These are phyloP conservation scores for Toxoplasma gondii DNA, from an alignment of 169 alveolate species.

Conservation along the genomic window DNA sequence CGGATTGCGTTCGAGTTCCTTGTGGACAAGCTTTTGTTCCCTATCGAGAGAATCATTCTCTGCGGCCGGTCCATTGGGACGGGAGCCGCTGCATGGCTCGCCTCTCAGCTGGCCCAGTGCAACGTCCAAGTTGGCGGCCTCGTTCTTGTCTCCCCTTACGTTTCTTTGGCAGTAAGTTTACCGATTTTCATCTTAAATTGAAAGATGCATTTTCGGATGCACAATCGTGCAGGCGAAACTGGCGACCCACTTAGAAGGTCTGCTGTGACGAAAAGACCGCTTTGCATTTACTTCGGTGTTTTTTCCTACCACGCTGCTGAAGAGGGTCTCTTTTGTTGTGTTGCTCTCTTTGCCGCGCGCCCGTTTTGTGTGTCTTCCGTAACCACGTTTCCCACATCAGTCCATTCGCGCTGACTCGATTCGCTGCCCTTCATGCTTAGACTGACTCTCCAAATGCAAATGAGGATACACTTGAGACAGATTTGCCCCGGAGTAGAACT, in stretches of 20 bases:
- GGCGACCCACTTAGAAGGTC: not conserved
- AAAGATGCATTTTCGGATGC: not conserved
- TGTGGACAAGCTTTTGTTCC: constrained; percentile 33
- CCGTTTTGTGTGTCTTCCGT: too few relatives aligned
- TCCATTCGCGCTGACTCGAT: too few relatives aligned
- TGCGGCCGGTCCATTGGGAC: constrained; percentile 44
- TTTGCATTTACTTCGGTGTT: not conserved
- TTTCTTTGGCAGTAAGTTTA: constrained; percentile 22
- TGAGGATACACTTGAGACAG: too few relatives aligned
- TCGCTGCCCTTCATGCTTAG: too few relatives aligned
- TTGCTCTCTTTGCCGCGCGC: not conserved
- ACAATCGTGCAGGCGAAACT: not conserved
- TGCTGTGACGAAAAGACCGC: not conserved
- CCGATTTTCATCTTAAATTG: not conserved
- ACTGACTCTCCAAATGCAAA: too few relatives aligned
- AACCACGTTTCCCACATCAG: too few relatives aligned
- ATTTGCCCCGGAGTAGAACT: too few relatives aligned
- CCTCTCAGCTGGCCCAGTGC: constrained; percentile 40
- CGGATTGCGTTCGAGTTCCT: constrained; percentile 42
- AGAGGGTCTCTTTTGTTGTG: too few relatives aligned
- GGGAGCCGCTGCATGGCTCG: constrained; percentile 51
- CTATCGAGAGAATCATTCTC: constrained; percentile 33
- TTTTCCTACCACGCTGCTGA: too few relatives aligned
- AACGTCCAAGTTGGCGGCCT: constrained; percentile 44
- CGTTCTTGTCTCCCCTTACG: constrained; percentile 39